phyloP scores from a whole-genome alignment of 1,284 basidiomycete genomes.

The Apiotrichum domesticum region DNA sequence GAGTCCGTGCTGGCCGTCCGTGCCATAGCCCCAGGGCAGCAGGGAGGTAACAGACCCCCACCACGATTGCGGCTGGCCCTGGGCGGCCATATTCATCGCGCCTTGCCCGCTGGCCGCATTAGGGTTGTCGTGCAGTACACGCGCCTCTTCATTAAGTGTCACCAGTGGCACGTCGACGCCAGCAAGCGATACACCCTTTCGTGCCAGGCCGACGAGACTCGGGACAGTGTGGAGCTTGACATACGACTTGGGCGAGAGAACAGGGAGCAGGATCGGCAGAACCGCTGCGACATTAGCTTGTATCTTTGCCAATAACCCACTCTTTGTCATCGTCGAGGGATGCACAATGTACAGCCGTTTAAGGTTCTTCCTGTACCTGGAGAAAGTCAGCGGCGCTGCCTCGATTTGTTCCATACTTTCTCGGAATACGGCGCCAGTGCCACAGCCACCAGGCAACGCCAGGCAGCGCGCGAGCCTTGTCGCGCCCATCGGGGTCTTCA shows the following conservation, averaged over 20 bases:
- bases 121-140: slow-evolving; percentile 19
- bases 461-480: slow-evolving; percentile 20
- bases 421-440: slow-evolving; percentile 30
- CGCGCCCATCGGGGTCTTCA: slow-evolving; percentile 16
- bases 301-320: slow-evolving; percentile 16
- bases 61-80: not conserved
- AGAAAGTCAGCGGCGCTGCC: not conserved
- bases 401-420: slow-evolving; percentile 19
- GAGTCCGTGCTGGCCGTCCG: not conserved
- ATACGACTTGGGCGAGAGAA: slow-evolving; percentile 40
- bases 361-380: slow-evolving; percentile 38
- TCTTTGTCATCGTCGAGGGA: slow-evolving; percentile 30
- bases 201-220: slow-evolving; percentile 25
- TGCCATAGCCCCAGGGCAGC: not conserved
- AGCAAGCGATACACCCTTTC: slow-evolving; percentile 20
- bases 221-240: slow-evolving; percentile 32
- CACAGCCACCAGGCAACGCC: slow-evolving; percentile 36
- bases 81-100: not conserved
- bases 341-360: slow-evolving; percentile 42
- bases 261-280: slow-evolving; percentile 30
- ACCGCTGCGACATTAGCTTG: slow-evolving; percentile 17
- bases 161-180: slow-evolving; percentile 28
- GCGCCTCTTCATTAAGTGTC: slow-evolving; percentile 29
- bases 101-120: slow-evolving; percentile 4
- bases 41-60: slow-evolving; percentile 3